Conservation (phyloP, 2,329 filamentous ascomycete species). For the Colletotrichum tropicicola region DNA sequence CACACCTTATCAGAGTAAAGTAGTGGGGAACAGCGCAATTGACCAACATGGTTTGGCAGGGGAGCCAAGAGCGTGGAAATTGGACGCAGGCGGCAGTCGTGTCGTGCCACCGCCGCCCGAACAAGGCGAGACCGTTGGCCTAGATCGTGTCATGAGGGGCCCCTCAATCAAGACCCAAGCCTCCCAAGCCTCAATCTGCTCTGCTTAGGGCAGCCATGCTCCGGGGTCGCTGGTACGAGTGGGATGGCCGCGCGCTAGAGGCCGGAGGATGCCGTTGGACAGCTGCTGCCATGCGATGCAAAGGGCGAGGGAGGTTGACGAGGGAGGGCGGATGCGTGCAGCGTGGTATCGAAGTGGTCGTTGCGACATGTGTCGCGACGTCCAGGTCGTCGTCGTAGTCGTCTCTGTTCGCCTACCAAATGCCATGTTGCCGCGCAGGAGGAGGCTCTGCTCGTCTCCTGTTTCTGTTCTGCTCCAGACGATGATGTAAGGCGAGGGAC, state of each 20-base stretch:
- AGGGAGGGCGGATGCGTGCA: not conserved
- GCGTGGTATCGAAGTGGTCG: not conserved
- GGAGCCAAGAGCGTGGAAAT: conserved; percentile 24
- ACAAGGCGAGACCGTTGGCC: conserved; percentile 4
- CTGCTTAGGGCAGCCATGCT: not conserved
- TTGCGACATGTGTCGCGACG: no score
- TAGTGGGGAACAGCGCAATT: conserved; percentile 1
- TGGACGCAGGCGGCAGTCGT: conserved; percentile 4
- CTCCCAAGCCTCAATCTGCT: no score
- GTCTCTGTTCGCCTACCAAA: not conserved
- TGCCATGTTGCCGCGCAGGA: not conserved
- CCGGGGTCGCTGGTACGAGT: not conserved
- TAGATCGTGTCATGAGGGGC: conserved; percentile 8
- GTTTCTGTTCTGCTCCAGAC: not conserved
- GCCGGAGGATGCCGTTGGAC: not conserved
- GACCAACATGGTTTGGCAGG: not conserved
- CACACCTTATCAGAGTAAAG: conserved; percentile 14
- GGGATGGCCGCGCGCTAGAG: not conserved
- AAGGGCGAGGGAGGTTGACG: not conserved
- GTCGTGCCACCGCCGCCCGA: conserved; percentile 16
- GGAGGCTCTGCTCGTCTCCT: not conserved
- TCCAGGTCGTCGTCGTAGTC: not conserved
- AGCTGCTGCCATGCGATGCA: no score
- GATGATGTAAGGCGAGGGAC: conserved; percentile 11
- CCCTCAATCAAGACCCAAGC: not conserved